Percentiles rank a stretch among this genome's conserved stretches.
phyloP scores from a whole-genome alignment of 768 basidiomycete genomes.

The Mycena capillaripes region DNA sequence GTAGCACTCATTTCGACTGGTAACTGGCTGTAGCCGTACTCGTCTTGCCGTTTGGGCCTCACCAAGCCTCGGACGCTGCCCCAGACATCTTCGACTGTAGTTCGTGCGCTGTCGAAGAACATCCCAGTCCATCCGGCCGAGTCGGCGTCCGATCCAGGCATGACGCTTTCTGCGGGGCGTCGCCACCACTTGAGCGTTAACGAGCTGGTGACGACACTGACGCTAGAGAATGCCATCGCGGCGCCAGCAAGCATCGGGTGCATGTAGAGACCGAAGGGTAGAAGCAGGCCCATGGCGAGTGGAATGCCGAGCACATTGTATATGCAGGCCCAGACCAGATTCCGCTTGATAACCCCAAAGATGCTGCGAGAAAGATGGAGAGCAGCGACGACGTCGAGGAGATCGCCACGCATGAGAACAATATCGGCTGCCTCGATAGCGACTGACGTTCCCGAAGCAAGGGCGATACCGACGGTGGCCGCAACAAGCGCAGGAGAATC shows the following conservation, averaged over 20 bases:
- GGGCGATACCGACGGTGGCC: constrained; percentile 95
- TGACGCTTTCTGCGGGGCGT: constrained; percentile 75
- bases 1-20: constrained; percentile 74
- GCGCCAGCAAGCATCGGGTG: constrained; percentile 99
- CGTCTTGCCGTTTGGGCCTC: constrained; percentile 55
- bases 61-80: constrained; percentile 55
- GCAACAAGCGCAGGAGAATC: constrained; percentile 98
- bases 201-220: constrained; percentile 94
- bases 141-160: constrained; percentile 70
- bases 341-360: constrained; percentile 91
- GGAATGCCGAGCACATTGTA: constrained; percentile 96
- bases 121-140: constrained; percentile 58
- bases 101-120: constrained; percentile 63
- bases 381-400: constrained; percentile 97
- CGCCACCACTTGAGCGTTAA: constrained; percentile 90
- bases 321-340: constrained; percentile 96
- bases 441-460: constrained; percentile 96
- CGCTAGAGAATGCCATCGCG: constrained; percentile 98
- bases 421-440: constrained; percentile 99
- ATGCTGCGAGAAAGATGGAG: constrained; percentile 91
- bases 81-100: constrained; percentile 56
- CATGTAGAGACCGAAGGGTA: constrained; percentile 92
- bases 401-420: constrained; percentile 96
- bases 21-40: constrained; percentile 75
- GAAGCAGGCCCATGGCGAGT: constrained; percentile 96